phyloP scores from a whole-genome alignment of 768 basidiomycete genomes.

The Psilocybe subaeruginosa region DNA sequence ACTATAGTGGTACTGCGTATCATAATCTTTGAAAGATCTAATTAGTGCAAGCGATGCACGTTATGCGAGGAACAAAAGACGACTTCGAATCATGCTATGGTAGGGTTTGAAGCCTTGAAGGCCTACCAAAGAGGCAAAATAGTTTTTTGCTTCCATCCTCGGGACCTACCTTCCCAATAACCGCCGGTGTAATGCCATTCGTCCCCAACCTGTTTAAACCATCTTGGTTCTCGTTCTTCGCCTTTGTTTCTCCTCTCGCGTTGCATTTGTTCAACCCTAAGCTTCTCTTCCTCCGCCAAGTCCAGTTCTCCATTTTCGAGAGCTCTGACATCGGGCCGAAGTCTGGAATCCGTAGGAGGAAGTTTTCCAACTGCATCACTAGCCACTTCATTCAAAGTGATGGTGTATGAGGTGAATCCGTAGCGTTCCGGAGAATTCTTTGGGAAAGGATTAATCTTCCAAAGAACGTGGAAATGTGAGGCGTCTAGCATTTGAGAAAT shows the following conservation, averaged over 20 bases:
- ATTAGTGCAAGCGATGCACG: no score
- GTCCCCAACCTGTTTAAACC: conserved; percentile 74
- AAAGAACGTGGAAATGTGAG: conserved; percentile 73
- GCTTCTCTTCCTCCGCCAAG: conserved; percentile 73
- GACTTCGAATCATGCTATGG: no score
- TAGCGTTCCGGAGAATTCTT: conserved; percentile 73
- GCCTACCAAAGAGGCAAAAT: conserved; percentile 63
- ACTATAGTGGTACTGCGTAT: no score
- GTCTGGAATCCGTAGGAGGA: conserved; percentile 82
- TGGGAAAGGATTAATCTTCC: conserved; percentile 77
- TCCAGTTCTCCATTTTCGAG: conserved; percentile 79
- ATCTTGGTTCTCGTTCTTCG: conserved; percentile 62
- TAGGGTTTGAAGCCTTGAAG: not conserved
- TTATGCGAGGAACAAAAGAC: not conserved
- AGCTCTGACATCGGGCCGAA: conserved; percentile 80
- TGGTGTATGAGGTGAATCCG: conserved; percentile 80
- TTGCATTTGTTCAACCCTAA: conserved; percentile 74
- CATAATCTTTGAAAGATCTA: no score
- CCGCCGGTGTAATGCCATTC: conserved; percentile 81
- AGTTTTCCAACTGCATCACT: conserved; percentile 62
- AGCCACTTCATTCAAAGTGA: conserved; percentile 82
- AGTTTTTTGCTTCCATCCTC: conserved; percentile 58
- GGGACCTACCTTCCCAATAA: conserved; percentile 79
- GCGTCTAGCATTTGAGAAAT: conserved; percentile 69
- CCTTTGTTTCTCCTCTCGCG: conserved; percentile 68